These are phyloP conservation scores for Carpinus fangiana DNA, from an alignment of 306 rosid species.

Conservation along the genomic window DNA sequence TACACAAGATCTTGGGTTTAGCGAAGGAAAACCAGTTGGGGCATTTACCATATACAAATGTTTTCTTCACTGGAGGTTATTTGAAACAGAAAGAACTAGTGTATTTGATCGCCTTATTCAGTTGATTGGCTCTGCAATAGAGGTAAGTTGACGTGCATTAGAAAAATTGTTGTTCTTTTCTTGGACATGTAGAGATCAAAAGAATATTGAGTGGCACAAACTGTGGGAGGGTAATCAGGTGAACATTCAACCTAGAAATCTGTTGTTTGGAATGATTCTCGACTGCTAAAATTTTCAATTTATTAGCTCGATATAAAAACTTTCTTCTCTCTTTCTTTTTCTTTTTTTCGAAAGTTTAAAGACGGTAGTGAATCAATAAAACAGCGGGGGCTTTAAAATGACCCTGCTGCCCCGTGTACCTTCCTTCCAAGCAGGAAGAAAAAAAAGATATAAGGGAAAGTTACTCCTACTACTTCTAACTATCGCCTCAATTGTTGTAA, in stretches of 20 bases:
- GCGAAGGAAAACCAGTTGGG: conserved; percentile 86
- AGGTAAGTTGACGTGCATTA: conserved; percentile 47
- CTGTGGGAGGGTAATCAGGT: background rate
- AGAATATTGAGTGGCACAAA: background rate
- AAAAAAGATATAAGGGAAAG: background rate
- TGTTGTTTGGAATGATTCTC: background rate
- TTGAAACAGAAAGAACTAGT: conserved; percentile 92
- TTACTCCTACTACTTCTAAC: no score
- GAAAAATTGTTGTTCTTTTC: background rate
- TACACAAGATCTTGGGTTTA: conserved; percentile 67
- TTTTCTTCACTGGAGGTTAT: conserved; percentile 81
- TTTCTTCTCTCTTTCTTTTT: background rate
- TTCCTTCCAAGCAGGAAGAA: background rate
- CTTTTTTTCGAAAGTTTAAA: background rate
- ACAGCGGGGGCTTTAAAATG: background rate
- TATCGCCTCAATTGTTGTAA: no score
- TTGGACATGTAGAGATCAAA: background rate
- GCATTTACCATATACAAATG: conserved; percentile 79
- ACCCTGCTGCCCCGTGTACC: background rate
- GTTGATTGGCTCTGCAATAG: conserved; percentile 80
- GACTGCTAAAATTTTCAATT: background rate
- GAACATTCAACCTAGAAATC: background rate
- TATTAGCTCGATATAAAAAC: background rate
- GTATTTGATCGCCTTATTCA: conserved; percentile 85
- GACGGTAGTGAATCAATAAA: background rate